These are phyloP conservation scores for Staphylotrichum longicolle DNA, from an alignment of 495 filamentous ascomycete species.

Conservation along the genomic window DNA sequence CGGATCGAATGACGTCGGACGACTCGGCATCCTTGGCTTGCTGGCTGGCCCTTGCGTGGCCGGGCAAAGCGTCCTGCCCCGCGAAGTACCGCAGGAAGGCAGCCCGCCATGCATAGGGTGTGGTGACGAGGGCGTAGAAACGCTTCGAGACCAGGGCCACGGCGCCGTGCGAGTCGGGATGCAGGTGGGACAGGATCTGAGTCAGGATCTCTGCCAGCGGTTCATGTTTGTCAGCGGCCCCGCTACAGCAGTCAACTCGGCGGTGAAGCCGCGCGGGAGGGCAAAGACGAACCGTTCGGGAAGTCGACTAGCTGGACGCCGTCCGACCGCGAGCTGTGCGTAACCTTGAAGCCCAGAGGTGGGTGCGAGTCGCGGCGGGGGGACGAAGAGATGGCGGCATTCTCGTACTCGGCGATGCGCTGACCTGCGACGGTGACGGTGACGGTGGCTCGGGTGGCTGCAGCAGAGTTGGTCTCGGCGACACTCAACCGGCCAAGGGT, in stretches of 20 bases:
- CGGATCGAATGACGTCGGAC: conserved; percentile 58
- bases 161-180: conserved; percentile 71
- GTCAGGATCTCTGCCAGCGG: conserved; percentile 72
- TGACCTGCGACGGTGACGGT: conserved; percentile 53
- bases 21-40: conserved; percentile 44
- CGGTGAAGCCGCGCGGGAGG: neutral
- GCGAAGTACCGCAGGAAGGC: conserved; percentile 89
- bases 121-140: conserved; percentile 79
- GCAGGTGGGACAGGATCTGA: conserved; percentile 85
- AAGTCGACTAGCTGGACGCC: conserved; percentile 61
- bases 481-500: conserved; percentile 45
- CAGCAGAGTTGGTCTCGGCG: conserved; percentile 21
- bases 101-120: conserved; percentile 84
- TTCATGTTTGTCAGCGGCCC: conserved; percentile 26
- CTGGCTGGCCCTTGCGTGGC: conserved; percentile 35
- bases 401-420: conserved; percentile 73
- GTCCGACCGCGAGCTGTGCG: conserved; percentile 47
- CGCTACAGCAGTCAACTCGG: neutral
- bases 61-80: conserved; percentile 55
- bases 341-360: conserved; percentile 59
- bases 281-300: conserved; percentile 68
- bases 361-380: conserved; percentile 41
- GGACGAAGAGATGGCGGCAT: conserved; percentile 48
- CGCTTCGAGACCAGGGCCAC: conserved; percentile 80
- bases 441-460: conserved; percentile 10